Conservation (phyloP, 2,329 filamentous ascomycete genomes). For the Lachnellula arida region DNA sequence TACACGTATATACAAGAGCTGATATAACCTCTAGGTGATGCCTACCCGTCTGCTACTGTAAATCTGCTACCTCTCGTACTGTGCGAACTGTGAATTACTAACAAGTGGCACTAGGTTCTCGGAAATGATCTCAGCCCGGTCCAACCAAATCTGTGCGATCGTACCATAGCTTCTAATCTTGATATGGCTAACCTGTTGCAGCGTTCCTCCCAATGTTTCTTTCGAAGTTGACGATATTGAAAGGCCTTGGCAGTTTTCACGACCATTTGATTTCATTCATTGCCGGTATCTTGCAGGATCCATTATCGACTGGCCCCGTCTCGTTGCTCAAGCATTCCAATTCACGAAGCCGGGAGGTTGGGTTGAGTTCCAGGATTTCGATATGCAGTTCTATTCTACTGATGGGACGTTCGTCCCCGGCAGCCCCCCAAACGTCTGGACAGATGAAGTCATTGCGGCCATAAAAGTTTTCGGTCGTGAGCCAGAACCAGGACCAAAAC, state of each 20-base stretch:
- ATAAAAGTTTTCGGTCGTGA: constrained; percentile 7
- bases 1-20: constrained; percentile 13
- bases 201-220: constrained; percentile 54
- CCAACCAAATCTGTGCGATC: constrained; percentile 42
- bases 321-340: constrained; percentile 10
- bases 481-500: constrained; percentile 10
- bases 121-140: constrained; percentile 64
- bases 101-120: constrained; percentile 23
- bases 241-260: constrained; percentile 38
- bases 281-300: constrained; percentile 34
- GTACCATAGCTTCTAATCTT: not conserved
- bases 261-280: constrained; percentile 57
- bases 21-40: constrained; percentile 6
- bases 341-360: constrained; percentile 14
- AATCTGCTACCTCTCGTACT: not conserved
- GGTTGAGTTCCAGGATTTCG: constrained; percentile 17
- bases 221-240: constrained; percentile 62
- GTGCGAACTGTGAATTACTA: not conserved
- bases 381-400: constrained; percentile 12
- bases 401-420: constrained; percentile 12
- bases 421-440: constrained; percentile 9
- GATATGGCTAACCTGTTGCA: not conserved
- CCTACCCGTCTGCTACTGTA: constrained; percentile 12
- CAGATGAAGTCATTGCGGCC: constrained; percentile 7
- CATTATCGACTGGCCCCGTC: constrained; percentile 10